phyloP scores from a whole-genome alignment of 345 rosid genomes.

The Syzygium aqueum region DNA sequence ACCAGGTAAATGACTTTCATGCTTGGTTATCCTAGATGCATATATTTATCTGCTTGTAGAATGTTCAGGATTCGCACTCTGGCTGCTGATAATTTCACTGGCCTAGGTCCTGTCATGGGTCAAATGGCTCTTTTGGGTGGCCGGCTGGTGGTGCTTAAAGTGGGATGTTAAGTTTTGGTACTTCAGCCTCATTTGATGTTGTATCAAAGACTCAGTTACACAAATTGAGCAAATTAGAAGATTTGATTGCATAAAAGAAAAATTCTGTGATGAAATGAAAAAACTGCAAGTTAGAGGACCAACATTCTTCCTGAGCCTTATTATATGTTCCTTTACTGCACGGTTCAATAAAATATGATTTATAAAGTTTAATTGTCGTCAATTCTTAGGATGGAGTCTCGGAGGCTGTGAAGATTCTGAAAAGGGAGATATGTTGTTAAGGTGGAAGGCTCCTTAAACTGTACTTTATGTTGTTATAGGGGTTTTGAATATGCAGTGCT shows the following conservation, averaged over 20 bases:
- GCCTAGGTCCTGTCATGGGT: background rate
- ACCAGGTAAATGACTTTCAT: conserved; percentile 39
- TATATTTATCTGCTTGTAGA: background rate
- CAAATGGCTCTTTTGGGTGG: background rate
- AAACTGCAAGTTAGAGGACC: background rate
- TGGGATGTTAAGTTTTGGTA: background rate
- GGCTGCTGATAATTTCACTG: background rate
- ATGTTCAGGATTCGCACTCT: background rate
- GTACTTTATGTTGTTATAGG: background rate
- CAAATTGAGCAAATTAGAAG: background rate
- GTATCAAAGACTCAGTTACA: background rate
- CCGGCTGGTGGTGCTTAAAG: background rate
- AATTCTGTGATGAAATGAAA: background rate
- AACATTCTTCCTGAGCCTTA: background rate
- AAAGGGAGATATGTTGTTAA: conserved; percentile 34
- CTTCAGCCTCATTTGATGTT: background rate
- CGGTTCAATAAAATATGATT: background rate
- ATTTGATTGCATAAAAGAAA: background rate
- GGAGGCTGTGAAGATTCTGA: conserved; percentile 65
- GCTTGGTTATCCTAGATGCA: background rate
- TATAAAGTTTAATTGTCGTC: background rate
- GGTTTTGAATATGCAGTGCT: background rate
- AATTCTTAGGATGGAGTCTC: conserved; percentile 63
- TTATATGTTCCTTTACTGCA: background rate
- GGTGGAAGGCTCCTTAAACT: background rate